Base-by-base conservation (phyloP, 1,284 basidiomycete genomes). In the Fomitiporia mediterranea region DNA sequence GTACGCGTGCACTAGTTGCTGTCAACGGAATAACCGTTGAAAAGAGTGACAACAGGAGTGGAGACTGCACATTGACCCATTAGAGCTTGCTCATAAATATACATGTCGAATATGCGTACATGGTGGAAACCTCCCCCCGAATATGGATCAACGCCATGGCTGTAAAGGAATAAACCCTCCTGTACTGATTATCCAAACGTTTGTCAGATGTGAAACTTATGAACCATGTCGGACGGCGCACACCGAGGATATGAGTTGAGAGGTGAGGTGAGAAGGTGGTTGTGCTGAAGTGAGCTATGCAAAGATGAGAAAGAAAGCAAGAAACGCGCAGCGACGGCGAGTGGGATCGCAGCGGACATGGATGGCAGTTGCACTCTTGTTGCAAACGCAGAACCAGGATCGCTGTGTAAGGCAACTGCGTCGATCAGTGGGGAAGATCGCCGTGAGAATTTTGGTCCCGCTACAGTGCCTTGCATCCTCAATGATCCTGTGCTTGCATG, bases 71-170 rank as follows among this genome's bases (percentile, higher is more conserved):
- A 32, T 27, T 9, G 25, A 28, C 55, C 56, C 57, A 42, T 47
- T 53, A n/a, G 60, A 60, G 25, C 42, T 64, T 25, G 40, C 39
- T 28, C 40, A 42, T 23, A 43, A 37, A 51, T 42, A 51, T 51
- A 40, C 2, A 49, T 55, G 25, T 15, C 48, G 27, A 15, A 21
- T 4, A n/a, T 6, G 66, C 82, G 60, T 71, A 94, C 92, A 70
- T 94, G 92, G 66, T 88, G 80, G 66, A 94, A 92, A 9, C 84
- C 73, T 1, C 91, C 89, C 46, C 91, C 91, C 55, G 84, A 79
- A 65, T 97, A 97, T 25, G 94, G 93, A 66, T 95, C 83, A 28
- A 90, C 72, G 3, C 81, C 83, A 69, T 86, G 75, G 34, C 77
- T 71, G 62, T 84, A 84, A 11, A 96, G 77, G 69, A 86, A 92